phyloP scores from a whole-genome alignment of 2,329 filamentous ascomycete species.

The Paecilomyces niveus region DNA sequence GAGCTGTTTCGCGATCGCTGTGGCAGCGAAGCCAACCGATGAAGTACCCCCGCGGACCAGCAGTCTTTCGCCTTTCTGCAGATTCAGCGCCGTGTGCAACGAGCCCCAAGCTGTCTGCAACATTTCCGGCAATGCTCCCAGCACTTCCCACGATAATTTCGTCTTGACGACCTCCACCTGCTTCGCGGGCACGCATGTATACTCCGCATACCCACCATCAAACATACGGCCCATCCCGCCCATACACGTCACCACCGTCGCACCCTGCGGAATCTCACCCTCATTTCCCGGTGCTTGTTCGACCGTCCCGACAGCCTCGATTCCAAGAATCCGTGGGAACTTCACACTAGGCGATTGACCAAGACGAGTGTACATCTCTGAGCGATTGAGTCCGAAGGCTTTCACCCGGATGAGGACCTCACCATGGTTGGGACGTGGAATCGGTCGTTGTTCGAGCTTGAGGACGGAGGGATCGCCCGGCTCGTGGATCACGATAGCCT shows the following conservation, averaged over 20 bases:
- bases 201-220: constrained; percentile 46
- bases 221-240: constrained; percentile 43
- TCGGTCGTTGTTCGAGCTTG: constrained; percentile 29
- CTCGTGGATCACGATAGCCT: constrained; percentile 35
- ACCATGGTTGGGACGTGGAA: constrained; percentile 30
- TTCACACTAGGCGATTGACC: constrained; percentile 34
- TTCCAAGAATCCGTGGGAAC: constrained; percentile 41
- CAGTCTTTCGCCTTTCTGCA: constrained; percentile 35
- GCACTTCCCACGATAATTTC: constrained; percentile 32
- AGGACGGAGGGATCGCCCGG: constrained; percentile 35
- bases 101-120: constrained; percentile 44
- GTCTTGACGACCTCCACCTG: constrained; percentile 35
- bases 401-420: constrained; percentile 38
- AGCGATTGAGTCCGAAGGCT: constrained; percentile 42
- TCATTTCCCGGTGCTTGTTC: constrained; percentile 22
- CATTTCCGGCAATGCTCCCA: constrained; percentile 47
- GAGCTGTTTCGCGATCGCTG: constrained; percentile 37
- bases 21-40: constrained; percentile 41
- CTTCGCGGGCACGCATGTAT: constrained; percentile 35
- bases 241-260: constrained; percentile 42
- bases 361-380: constrained; percentile 42
- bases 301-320: constrained; percentile 40
- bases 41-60: constrained; percentile 46
- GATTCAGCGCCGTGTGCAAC: constrained; percentile 31
- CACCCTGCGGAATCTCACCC: constrained; percentile 30